Conservation (phyloP, 2,329 filamentous ascomycete species). For the Microsporum ferrugineum region DNA sequence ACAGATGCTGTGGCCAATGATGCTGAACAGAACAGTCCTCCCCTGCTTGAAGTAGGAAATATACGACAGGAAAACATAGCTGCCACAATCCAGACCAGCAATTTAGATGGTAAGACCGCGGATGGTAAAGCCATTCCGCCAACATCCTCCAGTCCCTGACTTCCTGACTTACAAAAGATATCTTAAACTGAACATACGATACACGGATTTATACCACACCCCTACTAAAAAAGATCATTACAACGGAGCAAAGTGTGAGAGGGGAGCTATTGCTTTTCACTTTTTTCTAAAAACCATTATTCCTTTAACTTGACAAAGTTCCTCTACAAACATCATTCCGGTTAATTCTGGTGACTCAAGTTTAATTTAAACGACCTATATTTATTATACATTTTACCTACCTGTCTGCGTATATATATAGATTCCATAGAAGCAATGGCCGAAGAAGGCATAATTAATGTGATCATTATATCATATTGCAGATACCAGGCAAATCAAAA, state of each 20-base stretch:
- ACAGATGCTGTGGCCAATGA: conserved; percentile 4
- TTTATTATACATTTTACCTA: neutral
- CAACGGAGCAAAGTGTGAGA: neutral
- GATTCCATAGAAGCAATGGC: neutral
- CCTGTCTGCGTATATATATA: neutral
- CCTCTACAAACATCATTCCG: neutral
- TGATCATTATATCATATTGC: too few relatives aligned
- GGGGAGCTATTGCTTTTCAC: neutral
- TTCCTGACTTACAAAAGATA: neutral
- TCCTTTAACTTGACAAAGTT: neutral
- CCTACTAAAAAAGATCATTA: neutral
- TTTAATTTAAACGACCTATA: neutral
- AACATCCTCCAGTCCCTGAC: neutral
- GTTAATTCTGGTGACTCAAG: neutral
- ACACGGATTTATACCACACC: neutral
- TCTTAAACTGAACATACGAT: neutral
- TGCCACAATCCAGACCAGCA: neutral
- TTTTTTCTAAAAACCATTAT: neutral
- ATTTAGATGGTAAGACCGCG: neutral
- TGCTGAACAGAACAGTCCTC: neutral
- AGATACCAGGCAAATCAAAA: too few relatives aligned
- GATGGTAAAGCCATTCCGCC: neutral
- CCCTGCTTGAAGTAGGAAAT: neutral
- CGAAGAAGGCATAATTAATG: neutral
- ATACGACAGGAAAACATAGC: neutral